Evolutionary conservation across 2,329 filamentous ascomycete species (phyloP).

Genomic region (Phyllosticta capitalensis): DNA sequence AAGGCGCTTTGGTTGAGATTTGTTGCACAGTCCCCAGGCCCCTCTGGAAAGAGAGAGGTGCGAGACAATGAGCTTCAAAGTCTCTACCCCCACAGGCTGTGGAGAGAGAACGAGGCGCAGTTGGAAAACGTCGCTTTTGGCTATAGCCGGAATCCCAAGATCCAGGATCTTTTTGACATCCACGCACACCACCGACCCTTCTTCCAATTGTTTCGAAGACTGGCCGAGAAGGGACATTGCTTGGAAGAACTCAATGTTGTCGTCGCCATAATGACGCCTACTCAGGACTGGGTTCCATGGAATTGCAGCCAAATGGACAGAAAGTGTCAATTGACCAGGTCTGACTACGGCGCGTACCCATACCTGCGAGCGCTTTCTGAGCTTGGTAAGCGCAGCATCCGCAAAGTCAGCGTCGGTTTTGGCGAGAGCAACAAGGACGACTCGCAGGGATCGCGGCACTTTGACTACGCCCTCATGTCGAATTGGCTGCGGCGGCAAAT

Average conservation of each 20-base stretch:
- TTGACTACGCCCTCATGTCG: neutral
- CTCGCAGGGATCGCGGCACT: neutral
- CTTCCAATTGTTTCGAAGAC: neutral
- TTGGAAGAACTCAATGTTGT: neutral
- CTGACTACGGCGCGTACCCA: neutral
- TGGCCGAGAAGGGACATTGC: neutral
- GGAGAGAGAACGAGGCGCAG: neutral
- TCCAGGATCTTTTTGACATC: neutral
- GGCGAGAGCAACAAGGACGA: neutral
- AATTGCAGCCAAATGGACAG: too few relatives aligned
- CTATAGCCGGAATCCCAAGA: too few relatives aligned
- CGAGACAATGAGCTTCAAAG: neutral
- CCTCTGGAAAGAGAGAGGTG: neutral
- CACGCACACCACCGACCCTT: neutral
- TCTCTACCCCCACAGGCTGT: neutral
- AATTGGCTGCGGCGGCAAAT: neutral
- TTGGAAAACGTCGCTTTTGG: too few relatives aligned
- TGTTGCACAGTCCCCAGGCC: neutral
- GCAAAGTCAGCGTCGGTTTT: neutral
- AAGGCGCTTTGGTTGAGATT: neutral
- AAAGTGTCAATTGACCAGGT: neutral
- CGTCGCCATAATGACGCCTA: neutral
- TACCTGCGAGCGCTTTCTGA: neutral
- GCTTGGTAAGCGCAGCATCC: neutral
- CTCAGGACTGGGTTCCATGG: neutral